Conservation (phyloP, 2,329 filamentous ascomycete genomes). For the Fusarium pseudocircinatum region DNA sequence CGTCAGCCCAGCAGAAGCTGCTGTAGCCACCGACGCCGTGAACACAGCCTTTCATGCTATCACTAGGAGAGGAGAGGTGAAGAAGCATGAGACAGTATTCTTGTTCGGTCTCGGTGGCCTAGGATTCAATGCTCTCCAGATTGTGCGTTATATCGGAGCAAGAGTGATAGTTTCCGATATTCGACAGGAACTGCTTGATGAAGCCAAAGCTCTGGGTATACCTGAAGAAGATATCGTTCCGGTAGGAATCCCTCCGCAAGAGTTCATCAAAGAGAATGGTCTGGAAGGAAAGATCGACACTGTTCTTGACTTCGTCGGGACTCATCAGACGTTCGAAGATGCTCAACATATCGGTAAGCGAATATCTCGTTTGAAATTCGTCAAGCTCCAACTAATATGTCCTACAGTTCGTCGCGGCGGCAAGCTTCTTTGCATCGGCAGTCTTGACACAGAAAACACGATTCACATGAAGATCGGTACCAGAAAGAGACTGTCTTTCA, state of each 20-base stretch:
- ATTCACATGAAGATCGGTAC: constrained; percentile 57
- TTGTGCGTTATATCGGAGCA: constrained; percentile 22
- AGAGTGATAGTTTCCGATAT: constrained; percentile 33
- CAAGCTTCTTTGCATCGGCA: constrained; percentile 53
- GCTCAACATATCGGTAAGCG: constrained; percentile 33
- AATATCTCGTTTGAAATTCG: background rate
- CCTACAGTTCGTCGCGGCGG: constrained; percentile 36
- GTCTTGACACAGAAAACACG: constrained; percentile 51
- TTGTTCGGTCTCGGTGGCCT: constrained; percentile 31
- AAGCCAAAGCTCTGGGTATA: constrained; percentile 19
- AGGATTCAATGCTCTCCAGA: constrained; percentile 33
- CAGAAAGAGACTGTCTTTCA: constrained; percentile 52
- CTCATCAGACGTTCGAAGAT: constrained; percentile 38
- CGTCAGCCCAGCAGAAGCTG: constrained; percentile 28
- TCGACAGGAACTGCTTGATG: constrained; percentile 25
- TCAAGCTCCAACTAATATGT: accelerated
- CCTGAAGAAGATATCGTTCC: constrained; percentile 24
- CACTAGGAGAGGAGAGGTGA: constrained; percentile 22
- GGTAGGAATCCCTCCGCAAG: constrained; percentile 6
- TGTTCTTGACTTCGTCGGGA: constrained; percentile 35
- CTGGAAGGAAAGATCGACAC: constrained; percentile 25
- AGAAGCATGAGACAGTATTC: constrained; percentile 18
- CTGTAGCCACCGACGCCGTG: constrained; percentile 35
- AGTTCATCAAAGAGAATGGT: constrained; percentile 7
- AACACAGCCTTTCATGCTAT: constrained; percentile 37